A percentile compares a stretch with the other conserved stretches of the same genome.
Conservation (phyloP, 768 basidiomycete species). For the Dacryopinax spathularia region DNA sequence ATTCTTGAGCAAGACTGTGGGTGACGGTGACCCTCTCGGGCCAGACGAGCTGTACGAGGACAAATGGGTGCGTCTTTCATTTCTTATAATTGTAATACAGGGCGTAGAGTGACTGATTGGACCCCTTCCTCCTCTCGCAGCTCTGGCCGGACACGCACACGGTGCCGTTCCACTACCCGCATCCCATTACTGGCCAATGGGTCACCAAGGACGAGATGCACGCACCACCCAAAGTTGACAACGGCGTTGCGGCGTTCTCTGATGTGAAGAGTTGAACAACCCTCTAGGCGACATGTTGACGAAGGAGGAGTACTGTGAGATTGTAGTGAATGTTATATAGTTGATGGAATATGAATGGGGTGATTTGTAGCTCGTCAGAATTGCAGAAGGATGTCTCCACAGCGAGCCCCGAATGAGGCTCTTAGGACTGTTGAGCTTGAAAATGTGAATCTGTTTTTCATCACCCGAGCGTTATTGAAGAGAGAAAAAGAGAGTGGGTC, state of each 20-base stretch:
- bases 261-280: not conserved
- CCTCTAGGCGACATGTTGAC: no score
- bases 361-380: not conserved
- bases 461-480: not conserved
- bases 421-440: slow-evolving; percentile 4
- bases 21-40: not conserved
- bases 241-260: not conserved
- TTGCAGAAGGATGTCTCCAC: slow-evolving; percentile 1
- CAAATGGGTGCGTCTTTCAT: slow-evolving; percentile 1
- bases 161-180: slow-evolving; percentile 9
- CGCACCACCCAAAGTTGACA: not conserved
- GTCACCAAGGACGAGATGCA: not conserved
- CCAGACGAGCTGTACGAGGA: not conserved
- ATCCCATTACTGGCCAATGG: slow-evolving; percentile 6
- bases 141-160: slow-evolving; percentile 6
- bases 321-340: not conserved
- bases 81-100: not conserved
- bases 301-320: not conserved
- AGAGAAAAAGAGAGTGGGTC: no score
- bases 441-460: slow-evolving; percentile 1
- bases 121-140: not conserved
- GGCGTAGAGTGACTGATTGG: not conserved
- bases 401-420: not conserved
- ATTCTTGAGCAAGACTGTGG: not conserved
- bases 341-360: not conserved